These are phyloP conservation scores for Scheffersomyces spartinae DNA, from an alignment of 805 yeast species.

Conservation along the genomic window DNA sequence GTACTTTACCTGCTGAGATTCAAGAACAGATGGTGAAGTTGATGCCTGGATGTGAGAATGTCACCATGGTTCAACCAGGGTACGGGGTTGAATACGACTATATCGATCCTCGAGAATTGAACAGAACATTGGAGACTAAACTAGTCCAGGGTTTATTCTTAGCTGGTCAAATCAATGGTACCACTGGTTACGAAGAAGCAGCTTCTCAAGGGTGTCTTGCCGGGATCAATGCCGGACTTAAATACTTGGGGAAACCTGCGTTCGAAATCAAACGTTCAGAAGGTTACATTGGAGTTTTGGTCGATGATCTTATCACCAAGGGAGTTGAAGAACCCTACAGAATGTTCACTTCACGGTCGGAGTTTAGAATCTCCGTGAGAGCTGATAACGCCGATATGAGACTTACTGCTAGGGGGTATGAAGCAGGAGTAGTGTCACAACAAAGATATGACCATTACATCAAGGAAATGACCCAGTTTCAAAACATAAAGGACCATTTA, in stretches of 20 bases:
- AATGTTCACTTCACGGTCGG: slow-evolving; percentile 96
- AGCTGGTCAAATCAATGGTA: slow-evolving; percentile 98
- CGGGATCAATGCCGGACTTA: slow-evolving; percentile 86
- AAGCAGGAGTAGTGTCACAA: slow-evolving; percentile 55
- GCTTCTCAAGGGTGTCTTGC: slow-evolving; percentile 95
- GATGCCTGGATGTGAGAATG: slow-evolving; percentile 85
- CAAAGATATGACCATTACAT: slow-evolving; percentile 41
- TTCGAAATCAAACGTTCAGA: slow-evolving; percentile 60
- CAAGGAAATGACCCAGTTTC: slow-evolving; percentile 33
- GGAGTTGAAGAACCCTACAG: slow-evolving; percentile 97
- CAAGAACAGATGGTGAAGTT: slow-evolving; percentile 63
- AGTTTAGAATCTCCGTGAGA: slow-evolving; percentile 79
- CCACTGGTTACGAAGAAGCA: slow-evolving; percentile 98
- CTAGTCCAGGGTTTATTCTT: slow-evolving; percentile 63
- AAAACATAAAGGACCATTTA: slow-evolving; percentile 35
- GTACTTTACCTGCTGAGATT: slow-evolving; percentile 92
- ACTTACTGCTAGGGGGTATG: slow-evolving; percentile 57
- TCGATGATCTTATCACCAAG: slow-evolving; percentile 88
- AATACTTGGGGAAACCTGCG: slow-evolving; percentile 26
- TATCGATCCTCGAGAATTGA: slow-evolving; percentile 84
- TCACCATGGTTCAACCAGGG: slow-evolving; percentile 85
- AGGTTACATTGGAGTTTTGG: slow-evolving; percentile 84
- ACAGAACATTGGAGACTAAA: slow-evolving; percentile 71
- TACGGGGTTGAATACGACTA: slow-evolving; percentile 99
- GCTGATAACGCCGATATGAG: slow-evolving; percentile 91